Percentiles rank a stretch among this genome's conserved stretches.
Conservation (phyloP, 2,329 filamentous ascomycete species). For the Colletotrichum eremochloae region DNA sequence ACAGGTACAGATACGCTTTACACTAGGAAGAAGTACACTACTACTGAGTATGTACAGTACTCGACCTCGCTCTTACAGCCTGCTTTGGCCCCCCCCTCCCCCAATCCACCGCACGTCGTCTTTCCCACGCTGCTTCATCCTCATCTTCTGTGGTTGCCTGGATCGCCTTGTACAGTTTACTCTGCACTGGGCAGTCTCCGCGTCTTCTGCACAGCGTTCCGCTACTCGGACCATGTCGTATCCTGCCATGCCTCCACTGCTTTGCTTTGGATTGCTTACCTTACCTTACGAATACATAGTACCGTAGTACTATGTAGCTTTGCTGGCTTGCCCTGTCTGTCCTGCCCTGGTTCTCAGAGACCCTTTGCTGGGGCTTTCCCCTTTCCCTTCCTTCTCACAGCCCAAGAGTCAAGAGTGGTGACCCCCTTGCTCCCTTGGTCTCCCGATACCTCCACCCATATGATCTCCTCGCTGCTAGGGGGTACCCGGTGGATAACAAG, state of each 20-base stretch:
- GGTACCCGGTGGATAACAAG: conserved; percentile 30
- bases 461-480: conserved; percentile 42
- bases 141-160: not conserved
- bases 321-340: conserved; percentile 27
- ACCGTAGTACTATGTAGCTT: conserved; percentile 5
- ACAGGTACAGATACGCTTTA: conserved; percentile 2
- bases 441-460: conserved; percentile 42
- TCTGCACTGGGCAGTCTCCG: not conserved
- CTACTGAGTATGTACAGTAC: not conserved
- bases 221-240: conserved; percentile 15
- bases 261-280: conserved; percentile 34
- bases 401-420: conserved; percentile 21
- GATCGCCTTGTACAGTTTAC: not conserved
- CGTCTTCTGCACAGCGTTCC: not conserved
- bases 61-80: conserved; percentile 10
- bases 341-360: conserved; percentile 28
- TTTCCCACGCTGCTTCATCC: conserved; percentile 3
- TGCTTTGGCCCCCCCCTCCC: conserved; percentile 10
- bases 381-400: conserved; percentile 38
- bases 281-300: conserved; percentile 18
- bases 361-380: conserved; percentile 25
- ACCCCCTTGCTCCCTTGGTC: conserved; percentile 43
- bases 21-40: not conserved
- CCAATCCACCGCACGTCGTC: not conserved
- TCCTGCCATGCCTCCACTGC: conserved; percentile 18